phyloP scores from a whole-genome alignment of 2,329 filamentous ascomycete species.

The Cordyceps javanica region DNA sequence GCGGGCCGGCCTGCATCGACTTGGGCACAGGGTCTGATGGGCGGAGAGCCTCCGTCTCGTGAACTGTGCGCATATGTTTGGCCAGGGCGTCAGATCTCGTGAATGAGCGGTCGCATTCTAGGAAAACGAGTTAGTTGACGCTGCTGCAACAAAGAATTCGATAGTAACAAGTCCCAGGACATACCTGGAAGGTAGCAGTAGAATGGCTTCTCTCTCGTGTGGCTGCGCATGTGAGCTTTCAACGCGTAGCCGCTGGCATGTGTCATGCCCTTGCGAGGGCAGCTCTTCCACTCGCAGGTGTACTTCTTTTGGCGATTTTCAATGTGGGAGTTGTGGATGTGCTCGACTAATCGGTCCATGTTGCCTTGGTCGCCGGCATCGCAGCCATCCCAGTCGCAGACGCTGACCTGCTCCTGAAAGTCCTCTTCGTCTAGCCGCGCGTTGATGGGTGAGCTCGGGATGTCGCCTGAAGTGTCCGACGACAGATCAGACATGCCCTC shows the following conservation, averaged over 20 bases:
- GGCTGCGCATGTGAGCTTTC: conserved; percentile 95
- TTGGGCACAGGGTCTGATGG: conserved; percentile 70
- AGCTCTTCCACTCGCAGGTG: conserved; percentile 96
- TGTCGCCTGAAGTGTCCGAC: conserved; percentile 82
- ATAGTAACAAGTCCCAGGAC: conserved; percentile 17
- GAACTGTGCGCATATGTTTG: conserved; percentile 98
- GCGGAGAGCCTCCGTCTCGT: conserved; percentile 91
- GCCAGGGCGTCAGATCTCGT: conserved; percentile 92
- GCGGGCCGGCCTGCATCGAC: conserved; percentile 48
- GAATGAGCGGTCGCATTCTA: conserved; percentile 96
- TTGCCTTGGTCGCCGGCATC: conserved; percentile 64
- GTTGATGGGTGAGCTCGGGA: conserved; percentile 64
- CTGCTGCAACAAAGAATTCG: neutral
- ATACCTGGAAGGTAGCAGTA: conserved; percentile 90
- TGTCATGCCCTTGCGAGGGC: conserved; percentile 76
- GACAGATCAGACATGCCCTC: conserved; percentile 68
- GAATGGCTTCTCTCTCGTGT: conserved; percentile 97
- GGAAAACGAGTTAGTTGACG: conserved; percentile 14
- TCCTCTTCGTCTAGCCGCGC: conserved; percentile 68
- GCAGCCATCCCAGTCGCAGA: conserved; percentile 75
- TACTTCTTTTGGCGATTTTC: conserved; percentile 92
- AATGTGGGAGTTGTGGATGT: conserved; percentile 91
- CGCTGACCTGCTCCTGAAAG: conserved; percentile 69
- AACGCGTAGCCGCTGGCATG: conserved; percentile 95
- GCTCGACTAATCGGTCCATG: conserved; percentile 75